These are phyloP conservation scores for Corinectria fuckeliana DNA, from an alignment of 2,329 filamentous ascomycete species.

Conservation along the genomic window DNA sequence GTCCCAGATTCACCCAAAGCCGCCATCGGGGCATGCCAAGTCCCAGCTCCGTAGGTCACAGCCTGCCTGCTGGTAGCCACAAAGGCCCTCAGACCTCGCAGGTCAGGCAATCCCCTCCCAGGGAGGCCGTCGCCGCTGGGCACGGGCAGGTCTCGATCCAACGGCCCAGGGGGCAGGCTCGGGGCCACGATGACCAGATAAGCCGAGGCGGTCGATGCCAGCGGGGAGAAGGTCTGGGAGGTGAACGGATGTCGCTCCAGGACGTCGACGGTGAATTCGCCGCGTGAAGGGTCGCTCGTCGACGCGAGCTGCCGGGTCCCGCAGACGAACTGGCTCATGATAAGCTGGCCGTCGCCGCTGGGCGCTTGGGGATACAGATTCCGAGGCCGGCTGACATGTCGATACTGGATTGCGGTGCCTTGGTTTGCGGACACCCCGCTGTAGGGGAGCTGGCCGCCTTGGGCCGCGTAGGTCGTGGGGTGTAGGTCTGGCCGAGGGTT, in stretches of 20 bases:
- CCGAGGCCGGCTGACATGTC: slow-evolving; percentile 74
- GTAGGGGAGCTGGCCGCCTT: slow-evolving; percentile 47
- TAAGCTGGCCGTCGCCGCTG: slow-evolving; percentile 59
- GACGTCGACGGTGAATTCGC: slow-evolving; percentile 67
- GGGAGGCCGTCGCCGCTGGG: slow-evolving; percentile 52
- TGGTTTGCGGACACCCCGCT: slow-evolving; percentile 76
- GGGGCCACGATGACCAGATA: slow-evolving; percentile 93
- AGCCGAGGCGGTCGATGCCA: slow-evolving; percentile 58
- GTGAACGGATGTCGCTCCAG: slow-evolving; percentile 95
- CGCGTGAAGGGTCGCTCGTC: slow-evolving; percentile 14
- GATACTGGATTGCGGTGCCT: slow-evolving; percentile 86
- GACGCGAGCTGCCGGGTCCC: slow-evolving; percentile 45
- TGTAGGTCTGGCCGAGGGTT: slow-evolving; percentile 69
- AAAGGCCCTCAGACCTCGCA: slow-evolving; percentile 75
- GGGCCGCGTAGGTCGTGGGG: slow-evolving; percentile 54
- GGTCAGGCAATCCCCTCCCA: slow-evolving; percentile 73
- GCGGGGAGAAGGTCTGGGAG: slow-evolving; percentile 88
- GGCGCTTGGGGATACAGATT: slow-evolving; percentile 74
- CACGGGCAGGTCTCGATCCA: slow-evolving; percentile 37
- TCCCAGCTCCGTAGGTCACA: slow-evolving; percentile 89
- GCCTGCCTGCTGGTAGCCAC: slow-evolving; percentile 79
- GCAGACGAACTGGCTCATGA: slow-evolving; percentile 91
- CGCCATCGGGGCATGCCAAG: slow-evolving; percentile 97
- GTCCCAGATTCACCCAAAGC: slow-evolving; percentile 68
- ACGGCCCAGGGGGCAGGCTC: slow-evolving; percentile 58